A percentile compares a stretch with the other conserved stretches of the same genome.
Evolutionary conservation across 352 stramenopile genomes (phyloP).

Genomic region (Phytophthora citrophthora): DNA sequence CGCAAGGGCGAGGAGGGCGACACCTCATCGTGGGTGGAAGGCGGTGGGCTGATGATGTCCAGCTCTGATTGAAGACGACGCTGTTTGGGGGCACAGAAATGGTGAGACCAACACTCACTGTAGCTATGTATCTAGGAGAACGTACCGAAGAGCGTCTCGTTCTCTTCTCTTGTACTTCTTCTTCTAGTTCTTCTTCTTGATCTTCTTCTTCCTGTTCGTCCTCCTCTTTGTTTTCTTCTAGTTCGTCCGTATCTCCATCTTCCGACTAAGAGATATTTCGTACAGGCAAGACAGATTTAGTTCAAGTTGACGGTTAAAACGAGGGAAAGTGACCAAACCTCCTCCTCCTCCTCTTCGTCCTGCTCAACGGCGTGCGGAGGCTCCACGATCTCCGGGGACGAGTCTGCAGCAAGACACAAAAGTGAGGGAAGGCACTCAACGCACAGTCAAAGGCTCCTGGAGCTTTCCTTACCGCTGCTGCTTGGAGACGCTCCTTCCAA

Average conservation of each 20-base stretch:
- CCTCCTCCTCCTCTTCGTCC: constrained; percentile 12
- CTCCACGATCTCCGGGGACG: constrained; percentile 33
- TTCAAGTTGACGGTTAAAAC: neutral
- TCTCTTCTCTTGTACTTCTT: neutral
- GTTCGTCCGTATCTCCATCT: constrained; percentile 28
- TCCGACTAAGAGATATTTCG: constrained; percentile 16
- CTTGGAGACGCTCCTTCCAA: constrained; percentile 30
- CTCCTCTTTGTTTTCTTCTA: constrained; percentile 31
- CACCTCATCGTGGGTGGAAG: constrained; percentile 11
- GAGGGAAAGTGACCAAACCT: constrained; percentile 3
- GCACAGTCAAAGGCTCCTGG: neutral
- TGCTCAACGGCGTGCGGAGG: constrained; percentile 11
- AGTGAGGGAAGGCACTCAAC: neutral
- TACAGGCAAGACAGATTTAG: neutral
- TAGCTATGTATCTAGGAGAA: neutral
- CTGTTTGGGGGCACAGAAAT: constrained; percentile 6
- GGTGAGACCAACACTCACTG: neutral
- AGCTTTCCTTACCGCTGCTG: constrained; percentile 28
- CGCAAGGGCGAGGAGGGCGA: constrained; percentile 31
- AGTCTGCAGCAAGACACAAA: constrained; percentile 21
- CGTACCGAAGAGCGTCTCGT: constrained; percentile 21
- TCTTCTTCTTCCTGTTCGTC: neutral
- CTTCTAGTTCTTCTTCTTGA: neutral
- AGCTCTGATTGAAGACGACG: constrained; percentile 28
- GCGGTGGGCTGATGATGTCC: constrained; percentile 15